phyloP scores from a whole-genome alignment of 345 rosid genomes.

The Euphorbia pulcherrima region DNA sequence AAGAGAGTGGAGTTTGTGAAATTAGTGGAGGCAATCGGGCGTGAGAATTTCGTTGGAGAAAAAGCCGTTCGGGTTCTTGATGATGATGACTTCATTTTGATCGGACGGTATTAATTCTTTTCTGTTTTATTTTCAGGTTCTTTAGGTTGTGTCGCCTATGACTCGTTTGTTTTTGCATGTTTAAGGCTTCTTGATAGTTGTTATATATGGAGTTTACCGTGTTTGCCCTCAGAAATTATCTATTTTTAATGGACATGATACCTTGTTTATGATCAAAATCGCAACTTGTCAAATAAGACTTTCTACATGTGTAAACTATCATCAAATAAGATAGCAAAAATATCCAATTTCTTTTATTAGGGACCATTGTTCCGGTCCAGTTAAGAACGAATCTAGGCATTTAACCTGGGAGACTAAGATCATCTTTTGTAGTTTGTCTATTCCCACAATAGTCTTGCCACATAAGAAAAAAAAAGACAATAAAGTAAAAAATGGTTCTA shows the following conservation, averaged over 20 bases:
- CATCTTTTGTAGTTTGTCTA: no score
- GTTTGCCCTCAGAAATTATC: no score
- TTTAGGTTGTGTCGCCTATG: background rate
- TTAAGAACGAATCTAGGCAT: no score
- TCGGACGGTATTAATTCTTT: conserved; percentile 53
- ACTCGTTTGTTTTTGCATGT: background rate
- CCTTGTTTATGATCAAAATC: background rate
- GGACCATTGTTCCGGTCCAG: background rate
- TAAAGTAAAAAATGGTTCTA: no score
- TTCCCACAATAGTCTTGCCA: no score
- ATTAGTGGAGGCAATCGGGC: conserved; percentile 62
- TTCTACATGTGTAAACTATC: background rate
- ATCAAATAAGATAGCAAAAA: background rate
- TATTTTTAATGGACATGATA: no score
- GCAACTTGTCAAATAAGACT: background rate
- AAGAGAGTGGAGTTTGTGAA: conserved; percentile 67
- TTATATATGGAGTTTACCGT: conserved; percentile 5
- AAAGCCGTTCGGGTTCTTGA: conserved; percentile 68
- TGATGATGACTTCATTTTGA: conserved; percentile 63
- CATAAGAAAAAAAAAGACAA: no score
- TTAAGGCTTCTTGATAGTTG: conserved; percentile 10
- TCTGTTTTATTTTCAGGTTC: background rate
- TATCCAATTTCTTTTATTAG: no score
- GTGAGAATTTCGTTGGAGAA: conserved; percentile 72
- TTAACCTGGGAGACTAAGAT: no score